Percentiles rank a stretch among this genome's conserved stretches.
phyloP scores from a whole-genome alignment of 2,329 filamentous ascomycete genomes.

The Tolypocladium endophyticum region DNA sequence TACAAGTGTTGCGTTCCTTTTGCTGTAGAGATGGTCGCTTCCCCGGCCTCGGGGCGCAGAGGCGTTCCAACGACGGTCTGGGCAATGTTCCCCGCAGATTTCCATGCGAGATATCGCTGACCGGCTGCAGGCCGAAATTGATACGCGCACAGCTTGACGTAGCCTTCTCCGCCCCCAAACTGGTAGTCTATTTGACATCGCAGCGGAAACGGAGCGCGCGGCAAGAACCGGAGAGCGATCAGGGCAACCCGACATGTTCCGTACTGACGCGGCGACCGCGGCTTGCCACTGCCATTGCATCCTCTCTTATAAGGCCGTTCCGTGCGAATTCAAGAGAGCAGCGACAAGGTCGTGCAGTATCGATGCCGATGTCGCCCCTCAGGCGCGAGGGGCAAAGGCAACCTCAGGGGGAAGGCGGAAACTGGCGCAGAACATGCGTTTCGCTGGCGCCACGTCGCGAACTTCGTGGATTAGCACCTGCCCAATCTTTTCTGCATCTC shows the following conservation, averaged over 20 bases:
- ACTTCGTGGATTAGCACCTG: conserved; percentile 57
- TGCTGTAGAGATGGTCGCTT: neutral
- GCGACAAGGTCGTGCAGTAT: neutral
- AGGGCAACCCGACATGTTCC: neutral
- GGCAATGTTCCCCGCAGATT: neutral
- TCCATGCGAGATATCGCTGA: conserved; percentile 1
- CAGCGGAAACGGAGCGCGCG: neutral
- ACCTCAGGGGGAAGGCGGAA: conserved; percentile 78
- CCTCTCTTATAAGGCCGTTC: neutral
- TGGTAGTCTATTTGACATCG: neutral
- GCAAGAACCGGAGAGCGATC: neutral
- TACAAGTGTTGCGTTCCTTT: neutral
- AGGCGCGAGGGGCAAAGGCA: conserved; percentile 51
- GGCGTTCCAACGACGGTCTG: neutral
- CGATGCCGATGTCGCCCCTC: neutral
- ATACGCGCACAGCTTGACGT: neutral
- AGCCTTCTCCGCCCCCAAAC: neutral
- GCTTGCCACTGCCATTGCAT: neutral
- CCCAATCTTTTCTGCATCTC: conserved; percentile 34
- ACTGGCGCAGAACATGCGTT: conserved; percentile 93
- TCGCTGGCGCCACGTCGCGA: conserved; percentile 81
- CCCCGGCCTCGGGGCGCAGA: neutral
- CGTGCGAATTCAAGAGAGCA: neutral
- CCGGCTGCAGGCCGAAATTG: conserved; percentile 2
- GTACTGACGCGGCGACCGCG: neutral